Percentiles rank a stretch among this genome's conserved stretches.
Evolutionary conservation across 2,329 filamentous ascomycete species (phyloP).

Genomic region (Dothistroma pini): DNA sequence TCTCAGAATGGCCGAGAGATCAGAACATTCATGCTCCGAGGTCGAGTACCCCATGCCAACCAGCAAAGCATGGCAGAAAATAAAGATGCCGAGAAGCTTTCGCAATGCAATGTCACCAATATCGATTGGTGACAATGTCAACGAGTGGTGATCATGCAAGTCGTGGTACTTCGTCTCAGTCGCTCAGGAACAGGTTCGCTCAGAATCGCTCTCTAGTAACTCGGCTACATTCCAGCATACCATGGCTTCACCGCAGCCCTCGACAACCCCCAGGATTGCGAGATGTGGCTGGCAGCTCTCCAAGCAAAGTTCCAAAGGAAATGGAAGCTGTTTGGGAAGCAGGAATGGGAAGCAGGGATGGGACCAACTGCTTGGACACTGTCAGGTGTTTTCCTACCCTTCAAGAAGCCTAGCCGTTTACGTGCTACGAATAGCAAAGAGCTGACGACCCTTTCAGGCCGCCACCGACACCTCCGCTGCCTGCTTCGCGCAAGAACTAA

Average conservation of each 20-base stretch:
- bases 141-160: not conserved
- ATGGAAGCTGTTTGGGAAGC: not conserved
- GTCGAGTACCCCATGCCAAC: not conserved
- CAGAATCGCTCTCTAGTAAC: not conserved
- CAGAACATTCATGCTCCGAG: not conserved
- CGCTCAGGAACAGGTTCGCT: not conserved
- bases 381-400: not conserved
- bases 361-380: constrained; percentile 5
- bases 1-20: too few species aligned
- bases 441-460: not conserved
- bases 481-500: constrained; percentile 19
- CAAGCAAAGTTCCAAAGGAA: constrained; percentile 16
- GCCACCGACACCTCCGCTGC: constrained; percentile 14
- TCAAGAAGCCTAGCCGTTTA: not conserved
- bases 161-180: not conserved
- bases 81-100: not conserved
- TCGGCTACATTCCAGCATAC: not conserved
- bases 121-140: not conserved
- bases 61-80: not conserved
- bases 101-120: not conserved
- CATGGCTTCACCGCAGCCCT: not conserved
- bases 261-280: constrained; percentile 16
- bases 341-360: too few species aligned
- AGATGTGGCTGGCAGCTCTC: constrained; percentile 17
- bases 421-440: not conserved